Percentiles rank a stretch among this genome's conserved stretches.
These are phyloP conservation scores for Friedmanniomyces simplex DNA, from an alignment of 495 filamentous ascomycete genomes.

Conservation along the genomic window DNA sequence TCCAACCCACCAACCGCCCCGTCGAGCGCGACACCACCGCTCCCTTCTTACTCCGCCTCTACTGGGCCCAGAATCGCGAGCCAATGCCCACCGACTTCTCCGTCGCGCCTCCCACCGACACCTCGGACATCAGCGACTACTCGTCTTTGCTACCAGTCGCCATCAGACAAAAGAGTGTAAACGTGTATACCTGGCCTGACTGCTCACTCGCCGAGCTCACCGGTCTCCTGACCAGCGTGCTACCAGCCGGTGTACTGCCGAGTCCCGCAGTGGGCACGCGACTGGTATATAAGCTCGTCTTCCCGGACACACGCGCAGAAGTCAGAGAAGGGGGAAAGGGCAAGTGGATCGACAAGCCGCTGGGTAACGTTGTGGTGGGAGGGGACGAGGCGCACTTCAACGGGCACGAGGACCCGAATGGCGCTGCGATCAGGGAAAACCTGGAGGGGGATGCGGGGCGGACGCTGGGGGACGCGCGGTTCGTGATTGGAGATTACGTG, in stretches of 20 bases:
- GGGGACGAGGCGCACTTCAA: conserved; percentile 29
- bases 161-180: conserved; percentile 19
- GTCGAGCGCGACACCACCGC: conserved; percentile 64
- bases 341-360: conserved; percentile 60
- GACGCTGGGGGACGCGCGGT: conserved; percentile 61
- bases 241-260: conserved; percentile 59
- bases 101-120: conserved; percentile 46
- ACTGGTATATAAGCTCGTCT: conserved; percentile 77
- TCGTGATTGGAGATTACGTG: conserved; percentile 84
- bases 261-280: conserved; percentile 66
- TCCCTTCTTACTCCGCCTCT: conserved; percentile 85
- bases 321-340: conserved; percentile 38
- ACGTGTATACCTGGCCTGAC: conserved; percentile 81
- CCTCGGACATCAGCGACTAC: conserved; percentile 37
- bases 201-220: conserved; percentile 77
- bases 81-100: conserved; percentile 15
- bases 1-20: conserved; percentile 16
- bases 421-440: conserved; percentile 16
- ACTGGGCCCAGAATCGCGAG: conserved; percentile 41
- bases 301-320: conserved; percentile 59
- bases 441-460: conserved; percentile 54
- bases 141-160: conserved; percentile 54
- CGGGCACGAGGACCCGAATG: conserved; percentile 24
- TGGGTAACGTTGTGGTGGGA: conserved; percentile 73
- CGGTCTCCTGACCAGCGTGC: conserved; percentile 56